A percentile compares a stretch with the other conserved stretches of the same genome.
Evolutionary conservation across 768 basidiomycete species (phyloP).

Genomic region (Gloeophyllum trabeum): DNA sequence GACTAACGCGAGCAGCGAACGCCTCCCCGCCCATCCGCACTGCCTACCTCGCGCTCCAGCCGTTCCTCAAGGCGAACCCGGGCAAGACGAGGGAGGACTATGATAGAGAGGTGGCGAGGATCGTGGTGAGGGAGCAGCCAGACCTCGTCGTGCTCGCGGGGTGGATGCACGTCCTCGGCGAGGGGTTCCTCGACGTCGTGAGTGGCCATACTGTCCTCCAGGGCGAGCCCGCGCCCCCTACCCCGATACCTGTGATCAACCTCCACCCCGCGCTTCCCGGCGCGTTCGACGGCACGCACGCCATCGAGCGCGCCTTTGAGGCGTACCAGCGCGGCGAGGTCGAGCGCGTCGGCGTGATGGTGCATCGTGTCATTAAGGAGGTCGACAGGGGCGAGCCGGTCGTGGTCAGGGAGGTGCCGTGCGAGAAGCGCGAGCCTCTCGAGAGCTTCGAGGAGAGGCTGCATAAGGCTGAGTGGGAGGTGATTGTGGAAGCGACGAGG

Average conservation of each 20-base stretch:
- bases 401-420: conserved; percentile 63
- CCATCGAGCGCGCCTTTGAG: conserved; percentile 81
- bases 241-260: conserved; percentile 79
- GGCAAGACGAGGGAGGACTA: conserved; percentile 75
- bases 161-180: conserved; percentile 95
- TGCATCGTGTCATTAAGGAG: conserved; percentile 86
- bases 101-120: conserved; percentile 67
- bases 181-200: conserved; percentile 65
- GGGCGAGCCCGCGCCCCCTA: conserved; percentile 19
- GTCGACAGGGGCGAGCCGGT: conserved; percentile 90
- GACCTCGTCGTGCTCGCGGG: conserved; percentile 93
- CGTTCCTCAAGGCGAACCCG: conserved; percentile 66
- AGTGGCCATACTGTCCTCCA: conserved; percentile 26
- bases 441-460: conserved; percentile 67
- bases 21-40: conserved; percentile 75
- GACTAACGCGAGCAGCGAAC: conserved; percentile 66
- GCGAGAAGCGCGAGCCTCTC: conserved; percentile 34
- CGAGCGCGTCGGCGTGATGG: conserved; percentile 74
- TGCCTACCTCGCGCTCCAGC: conserved; percentile 72
- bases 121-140: conserved; percentile 51
- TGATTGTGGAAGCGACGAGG: conserved; percentile 80
- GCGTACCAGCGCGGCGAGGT: conserved; percentile 82
- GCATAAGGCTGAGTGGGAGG: conserved; percentile 78
- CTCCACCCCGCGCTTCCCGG: conserved; percentile 94
- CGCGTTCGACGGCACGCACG: conserved; percentile 92